Evolutionary conservation across 2,329 filamentous ascomycete species (phyloP).

Genomic region (Epichloe amarillans): DNA sequence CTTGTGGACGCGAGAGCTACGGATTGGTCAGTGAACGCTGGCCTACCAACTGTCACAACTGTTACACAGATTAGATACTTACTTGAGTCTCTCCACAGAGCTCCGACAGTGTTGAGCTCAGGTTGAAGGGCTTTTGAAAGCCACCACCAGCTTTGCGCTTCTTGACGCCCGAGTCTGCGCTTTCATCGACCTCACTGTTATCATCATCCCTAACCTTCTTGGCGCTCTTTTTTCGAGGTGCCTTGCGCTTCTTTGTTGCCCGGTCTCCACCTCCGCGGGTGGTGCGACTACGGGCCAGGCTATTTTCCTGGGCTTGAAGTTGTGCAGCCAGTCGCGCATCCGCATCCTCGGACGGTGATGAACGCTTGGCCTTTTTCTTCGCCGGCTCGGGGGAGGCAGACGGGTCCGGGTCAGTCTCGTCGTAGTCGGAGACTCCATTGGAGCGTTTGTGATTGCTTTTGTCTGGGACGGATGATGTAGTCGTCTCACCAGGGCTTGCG

Average conservation of each 20-base stretch:
- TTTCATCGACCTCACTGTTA: slow-evolving; percentile 61
- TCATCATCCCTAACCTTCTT: slow-evolving; percentile 67
- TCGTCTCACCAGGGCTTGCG: slow-evolving; percentile 31
- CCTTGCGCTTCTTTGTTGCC: slow-evolving; percentile 52
- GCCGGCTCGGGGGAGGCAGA: slow-evolving; percentile 31
- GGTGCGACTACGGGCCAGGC: slow-evolving; percentile 48
- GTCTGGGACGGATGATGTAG: slow-evolving; percentile 20
- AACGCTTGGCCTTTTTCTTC: slow-evolving; percentile 56
- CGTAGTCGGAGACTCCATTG: slow-evolving; percentile 23
- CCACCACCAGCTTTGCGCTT: slow-evolving; percentile 81
- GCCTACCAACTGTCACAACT: not conserved
- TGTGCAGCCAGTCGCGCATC: slow-evolving; percentile 80
- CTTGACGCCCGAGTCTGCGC: slow-evolving; percentile 40
- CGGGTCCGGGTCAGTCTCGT: slow-evolving; percentile 35
- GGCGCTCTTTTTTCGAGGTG: slow-evolving; percentile 60
- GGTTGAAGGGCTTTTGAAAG: slow-evolving; percentile 76
- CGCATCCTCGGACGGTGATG: slow-evolving; percentile 49
- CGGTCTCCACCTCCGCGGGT: slow-evolving; percentile 63
- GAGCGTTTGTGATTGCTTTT: slow-evolving; percentile 22
- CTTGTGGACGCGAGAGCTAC: slow-evolving; percentile 82
- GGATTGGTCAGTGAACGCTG: not conserved
- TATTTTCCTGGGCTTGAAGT: slow-evolving; percentile 86
- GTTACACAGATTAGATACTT: slow-evolving; percentile 13
- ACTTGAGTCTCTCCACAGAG: slow-evolving; percentile 58
- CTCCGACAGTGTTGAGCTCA: slow-evolving; percentile 56